Evolutionary conservation across 352 stramenopile genomes (phyloP).

Genomic region (Plasmopara viticola): DNA sequence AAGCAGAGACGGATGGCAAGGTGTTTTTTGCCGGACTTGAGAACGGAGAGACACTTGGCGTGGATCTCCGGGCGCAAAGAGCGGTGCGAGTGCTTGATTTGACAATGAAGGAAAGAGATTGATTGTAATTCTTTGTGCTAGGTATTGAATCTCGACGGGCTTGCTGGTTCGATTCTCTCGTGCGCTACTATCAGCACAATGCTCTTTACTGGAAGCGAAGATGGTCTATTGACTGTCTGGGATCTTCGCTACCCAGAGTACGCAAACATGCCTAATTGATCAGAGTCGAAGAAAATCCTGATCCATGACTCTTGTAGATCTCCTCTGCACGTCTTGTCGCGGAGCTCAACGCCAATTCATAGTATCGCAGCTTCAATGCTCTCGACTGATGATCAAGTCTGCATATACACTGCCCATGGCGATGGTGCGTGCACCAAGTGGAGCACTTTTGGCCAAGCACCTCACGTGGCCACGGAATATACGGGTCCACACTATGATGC

Average conservation of each 20-base stretch:
- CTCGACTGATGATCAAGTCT: constrained; percentile 7
- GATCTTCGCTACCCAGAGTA: constrained; percentile 55
- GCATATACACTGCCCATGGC: constrained; percentile 49
- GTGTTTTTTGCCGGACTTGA: constrained; percentile 60
- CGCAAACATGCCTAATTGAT: neutral
- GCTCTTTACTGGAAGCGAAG: constrained; percentile 54
- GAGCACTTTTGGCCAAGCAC: constrained; percentile 21
- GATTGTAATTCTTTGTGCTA: neutral
- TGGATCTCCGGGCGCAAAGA: constrained; percentile 46
- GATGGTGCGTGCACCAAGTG: constrained; percentile 55
- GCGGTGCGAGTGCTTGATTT: constrained; percentile 15
- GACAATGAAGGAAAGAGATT: too few relatives aligned
- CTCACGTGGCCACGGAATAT: constrained; percentile 34
- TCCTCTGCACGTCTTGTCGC: constrained; percentile 45
- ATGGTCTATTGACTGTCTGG: constrained; percentile 54
- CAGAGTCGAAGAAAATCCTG: too few relatives aligned
- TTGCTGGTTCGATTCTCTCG: constrained; percentile 34
- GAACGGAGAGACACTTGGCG: constrained; percentile 46
- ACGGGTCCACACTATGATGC: constrained; percentile 62
- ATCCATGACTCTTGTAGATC: constrained; percentile 13
- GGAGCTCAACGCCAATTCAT: constrained; percentile 46
- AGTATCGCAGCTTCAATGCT: constrained; percentile 26
- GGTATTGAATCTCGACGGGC: constrained; percentile 36
- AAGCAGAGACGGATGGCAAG: constrained; percentile 58
- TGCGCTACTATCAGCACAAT: constrained; percentile 27